Base-by-base conservation (phyloP, 441 rosid genomes). In the Syzygium malaccense region DNA sequence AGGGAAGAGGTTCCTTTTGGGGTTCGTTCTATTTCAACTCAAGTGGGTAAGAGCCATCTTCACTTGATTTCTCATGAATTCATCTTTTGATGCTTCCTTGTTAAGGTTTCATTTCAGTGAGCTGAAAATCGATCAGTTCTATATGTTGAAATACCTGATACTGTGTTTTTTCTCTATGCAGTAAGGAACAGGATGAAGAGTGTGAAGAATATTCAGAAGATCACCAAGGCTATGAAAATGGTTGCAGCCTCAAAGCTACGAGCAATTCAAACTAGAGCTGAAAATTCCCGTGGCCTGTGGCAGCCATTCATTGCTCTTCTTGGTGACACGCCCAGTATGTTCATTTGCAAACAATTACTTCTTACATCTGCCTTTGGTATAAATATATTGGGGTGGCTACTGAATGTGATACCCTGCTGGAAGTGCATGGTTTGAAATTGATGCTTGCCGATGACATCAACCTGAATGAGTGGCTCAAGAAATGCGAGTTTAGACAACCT, bases 141-240 rank as follows among this genome's bases (percentile, higher is more conserved):
- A 14, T 68, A 49, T 71, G 68, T 85, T 83, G 33, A 58, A 75
- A 66, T 75, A 87, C 53, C 78, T 87, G 78, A 89, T 89, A 41
- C 12, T 87, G 19, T 87, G 25, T 71, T 66, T 58, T 62, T 71
- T 66, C 45, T 28, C 60, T 88, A 26, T 94, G 94, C 94, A 98
- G 99, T 98, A 88, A 94, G 99, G 89, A 96, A 97, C 90, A 93
- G 99, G 57, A 98, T 98, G 99, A 98, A 98, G 97, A 98, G 99
- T 96, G 94, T 98, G 48, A 96, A 93, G 94, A 98, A 96, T 91
- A 98, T 97, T 89, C 98, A 98, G 92, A 98, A 98, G 91, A 98
- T 98, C 89, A 97, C 98, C 23, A 98, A 98, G 94, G 99, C 99
- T n/a, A 98, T 98, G 99, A 98, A 98, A 96, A 98, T 98, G 99